These are phyloP conservation scores for Trypanosoma theileri DNA, from an alignment of 208 protist species.

Conservation along the genomic window DNA sequence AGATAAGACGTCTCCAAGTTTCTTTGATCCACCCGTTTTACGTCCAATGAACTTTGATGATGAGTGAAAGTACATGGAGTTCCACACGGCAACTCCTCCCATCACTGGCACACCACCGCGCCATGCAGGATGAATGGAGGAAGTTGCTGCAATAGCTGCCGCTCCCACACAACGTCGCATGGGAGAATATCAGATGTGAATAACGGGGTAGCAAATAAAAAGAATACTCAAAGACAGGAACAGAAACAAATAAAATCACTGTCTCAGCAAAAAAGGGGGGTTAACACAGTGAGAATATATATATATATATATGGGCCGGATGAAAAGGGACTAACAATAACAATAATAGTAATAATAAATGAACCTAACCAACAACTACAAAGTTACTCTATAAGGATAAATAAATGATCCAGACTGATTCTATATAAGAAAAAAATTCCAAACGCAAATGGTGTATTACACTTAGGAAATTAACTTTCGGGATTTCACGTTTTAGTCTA, in stretches of 20 bases:
- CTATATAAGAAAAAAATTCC: no score
- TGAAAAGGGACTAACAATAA: background rate
- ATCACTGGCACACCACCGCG: background rate
- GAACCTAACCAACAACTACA: no score
- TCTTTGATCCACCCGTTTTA: conserved; percentile 15
- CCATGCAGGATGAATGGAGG: background rate
- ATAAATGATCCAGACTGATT: no score
- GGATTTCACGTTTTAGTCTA: no score
- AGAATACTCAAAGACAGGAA: background rate
- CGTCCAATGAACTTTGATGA: conserved; percentile 18
- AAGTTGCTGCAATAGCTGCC: background rate
- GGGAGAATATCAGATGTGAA: background rate
- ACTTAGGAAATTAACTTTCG: no score
- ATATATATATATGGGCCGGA: conserved; percentile 5
- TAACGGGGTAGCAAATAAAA: background rate
- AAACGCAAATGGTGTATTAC: no score
- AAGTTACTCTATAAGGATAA: no score
- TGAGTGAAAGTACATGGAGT: conserved; percentile 8
- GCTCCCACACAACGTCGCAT: conserved; percentile 19
- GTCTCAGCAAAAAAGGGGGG: background rate
- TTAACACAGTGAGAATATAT: background rate
- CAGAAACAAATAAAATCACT: background rate
- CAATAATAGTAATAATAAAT: background rate
- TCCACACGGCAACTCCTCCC: background rate
- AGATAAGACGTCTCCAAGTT: background rate